These are phyloP conservation scores for Coemansia sp. DNA, from an alignment of 192 early-diverging fungal genomes.

Conservation along the genomic window DNA sequence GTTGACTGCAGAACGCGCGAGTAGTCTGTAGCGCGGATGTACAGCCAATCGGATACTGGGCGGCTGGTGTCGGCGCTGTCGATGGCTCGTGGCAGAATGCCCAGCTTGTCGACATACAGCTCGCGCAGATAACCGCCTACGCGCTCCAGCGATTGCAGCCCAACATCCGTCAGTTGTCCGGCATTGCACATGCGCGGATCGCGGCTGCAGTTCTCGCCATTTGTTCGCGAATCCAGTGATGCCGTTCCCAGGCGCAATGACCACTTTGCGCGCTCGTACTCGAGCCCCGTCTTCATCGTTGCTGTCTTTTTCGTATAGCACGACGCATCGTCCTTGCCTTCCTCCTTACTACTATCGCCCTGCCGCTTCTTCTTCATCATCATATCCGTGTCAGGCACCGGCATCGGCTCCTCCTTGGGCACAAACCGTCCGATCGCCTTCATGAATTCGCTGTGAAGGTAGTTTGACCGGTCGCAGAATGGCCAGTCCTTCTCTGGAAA, in stretches of 20 bases:
- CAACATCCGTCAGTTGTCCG: conserved; percentile 60
- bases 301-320: conserved; percentile 21
- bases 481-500: conserved; percentile 13
- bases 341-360: background rate
- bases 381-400: conserved; percentile 12
- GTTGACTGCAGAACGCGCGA: conserved; percentile 65
- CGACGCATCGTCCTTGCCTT: background rate
- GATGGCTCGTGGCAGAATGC: conserved; percentile 21
- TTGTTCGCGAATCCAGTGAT: background rate
- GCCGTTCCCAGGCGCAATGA: conserved; percentile 17
- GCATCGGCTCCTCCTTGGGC: conserved; percentile 28
- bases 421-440: conserved; percentile 32
- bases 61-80: background rate
- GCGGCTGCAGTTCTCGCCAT: background rate
- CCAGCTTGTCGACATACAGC: conserved; percentile 56
- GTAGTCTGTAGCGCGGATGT: conserved; percentile 62
- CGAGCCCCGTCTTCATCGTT: conserved; percentile 28
- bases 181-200: conserved; percentile 23
- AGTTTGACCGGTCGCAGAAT: conserved; percentile 34
- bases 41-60: conserved; percentile 36
- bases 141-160: conserved; percentile 49
- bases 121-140: conserved; percentile 49
- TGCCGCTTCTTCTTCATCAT: background rate
- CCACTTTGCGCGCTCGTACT: conserved; percentile 41
- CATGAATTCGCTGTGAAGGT: conserved; percentile 40